Evolutionary conservation across 805 yeast genomes (phyloP).

Genomic region (Pichia sporocuriosa): DNA sequence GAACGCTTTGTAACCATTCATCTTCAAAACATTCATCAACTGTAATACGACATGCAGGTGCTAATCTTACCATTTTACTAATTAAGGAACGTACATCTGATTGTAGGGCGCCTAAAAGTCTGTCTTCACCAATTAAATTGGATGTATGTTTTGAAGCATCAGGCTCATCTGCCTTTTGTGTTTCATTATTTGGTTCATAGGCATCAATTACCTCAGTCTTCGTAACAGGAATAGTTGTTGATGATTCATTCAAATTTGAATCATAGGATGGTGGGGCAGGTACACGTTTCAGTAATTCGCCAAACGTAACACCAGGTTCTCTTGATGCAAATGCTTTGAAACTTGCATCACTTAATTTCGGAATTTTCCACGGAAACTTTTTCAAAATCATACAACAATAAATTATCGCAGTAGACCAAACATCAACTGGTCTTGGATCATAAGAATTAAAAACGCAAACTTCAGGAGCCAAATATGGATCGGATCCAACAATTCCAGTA

Average conservation of each 20-base stretch:
- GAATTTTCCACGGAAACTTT: conserved; percentile 93
- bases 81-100: conserved; percentile 61
- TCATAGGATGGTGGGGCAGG: conserved; percentile 41
- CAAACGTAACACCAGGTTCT: conserved; percentile 59
- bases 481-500: conserved; percentile 81
- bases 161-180: too few species aligned
- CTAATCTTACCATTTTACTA: conserved; percentile 71
- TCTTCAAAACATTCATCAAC: conserved; percentile 74
- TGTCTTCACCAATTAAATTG: conserved; percentile 60
- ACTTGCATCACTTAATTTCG: conserved; percentile 71
- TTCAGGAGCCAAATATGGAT: conserved; percentile 89
- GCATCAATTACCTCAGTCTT: conserved; percentile 12
- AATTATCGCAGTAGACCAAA: conserved; percentile 89
- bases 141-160: conserved; percentile 46
- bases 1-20: conserved; percentile 56
- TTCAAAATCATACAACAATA: conserved; percentile 88
- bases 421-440: conserved; percentile 89
- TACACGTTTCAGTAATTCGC: conserved; percentile 49
- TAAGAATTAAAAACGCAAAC: conserved; percentile 76
- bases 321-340: conserved; percentile 78
- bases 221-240: neutral
- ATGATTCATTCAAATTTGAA: conserved; percentile 7
- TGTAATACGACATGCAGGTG: conserved; percentile 80
- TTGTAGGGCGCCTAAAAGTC: conserved; percentile 65
- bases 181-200: conserved; percentile 1